Base-by-base conservation (phyloP, 1,284 basidiomycete genomes). In the Papiliotrema fonsecae region DNA sequence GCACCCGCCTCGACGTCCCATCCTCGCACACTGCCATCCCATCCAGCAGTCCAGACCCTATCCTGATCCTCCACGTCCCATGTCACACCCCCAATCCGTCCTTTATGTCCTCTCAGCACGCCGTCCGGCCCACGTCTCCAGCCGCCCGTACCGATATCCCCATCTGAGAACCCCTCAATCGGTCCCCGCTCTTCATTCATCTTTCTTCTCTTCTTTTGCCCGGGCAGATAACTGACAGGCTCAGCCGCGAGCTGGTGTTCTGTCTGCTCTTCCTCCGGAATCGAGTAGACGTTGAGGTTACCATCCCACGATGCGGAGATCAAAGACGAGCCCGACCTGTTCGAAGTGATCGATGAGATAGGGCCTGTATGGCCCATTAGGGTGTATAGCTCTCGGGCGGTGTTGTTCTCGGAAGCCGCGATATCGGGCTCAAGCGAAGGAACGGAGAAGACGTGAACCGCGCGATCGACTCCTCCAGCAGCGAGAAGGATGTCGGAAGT, bases 391-490 rank as follows among this genome's bases (percentile, higher is more conserved):
- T 73, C 73, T 26, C 56, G 81, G 1, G 85, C 78, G 6, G 86
- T 72, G 0, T 77, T 41, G 21, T 45, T 62, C 48, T 76, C 72
- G 6, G 70, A 54, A 45, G 71, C 58, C 21, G 60, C 48, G 13
- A 47, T 39, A 61, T 73, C 49, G 54, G 74, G 45, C 59, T 61
- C 45, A 47, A 73, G 50, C 73, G 65, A 72, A 66, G 67, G 76
- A 31, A 87, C 55, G 49, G 76, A 77, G 18, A 80, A 84, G 37
- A 89, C 75, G 44, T 81, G 82, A 0, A 81, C 81, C 0, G 85
- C 84, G 34, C 89, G 81, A 69, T 97, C 92, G 40, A 92, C 90
- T 1, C 87, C 83, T 31, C 82, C 91, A 0, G 85, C 88, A 30
- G 93, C 73, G 34, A 86, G 51, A 58, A 78, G 71, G 45, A 78